These are phyloP conservation scores for Irpex rosettiformis DNA, from an alignment of 1,284 basidiomycete genomes.

Conservation along the genomic window DNA sequence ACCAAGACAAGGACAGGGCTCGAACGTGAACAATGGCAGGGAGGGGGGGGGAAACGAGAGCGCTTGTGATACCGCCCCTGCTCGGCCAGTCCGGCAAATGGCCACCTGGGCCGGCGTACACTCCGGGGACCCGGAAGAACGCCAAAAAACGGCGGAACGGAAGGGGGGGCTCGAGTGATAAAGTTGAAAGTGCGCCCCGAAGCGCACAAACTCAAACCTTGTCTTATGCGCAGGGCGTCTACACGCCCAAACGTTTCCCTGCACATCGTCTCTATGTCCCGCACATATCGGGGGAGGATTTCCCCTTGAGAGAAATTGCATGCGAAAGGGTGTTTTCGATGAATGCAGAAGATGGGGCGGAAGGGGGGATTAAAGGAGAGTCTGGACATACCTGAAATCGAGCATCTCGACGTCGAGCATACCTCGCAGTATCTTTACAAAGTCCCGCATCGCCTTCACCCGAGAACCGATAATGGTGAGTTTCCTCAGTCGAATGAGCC, in stretches of 20 bases:
- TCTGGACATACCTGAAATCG: conserved; percentile 76
- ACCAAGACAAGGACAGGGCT: neutral
- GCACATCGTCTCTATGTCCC: neutral
- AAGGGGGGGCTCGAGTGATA: neutral
- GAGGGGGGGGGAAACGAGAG: neutral
- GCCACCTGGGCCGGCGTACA: neutral
- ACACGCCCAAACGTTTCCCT: neutral
- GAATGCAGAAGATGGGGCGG: neutral
- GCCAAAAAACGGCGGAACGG: neutral
- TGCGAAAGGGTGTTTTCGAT: neutral
- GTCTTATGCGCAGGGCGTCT: neutral
- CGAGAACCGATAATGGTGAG: conserved; percentile 85
- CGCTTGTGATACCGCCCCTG: neutral
- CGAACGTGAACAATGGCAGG: neutral
- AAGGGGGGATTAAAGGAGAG: neutral
- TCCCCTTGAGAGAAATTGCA: neutral
- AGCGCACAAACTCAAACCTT: neutral
- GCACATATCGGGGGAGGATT: neutral
- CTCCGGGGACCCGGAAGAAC: neutral
- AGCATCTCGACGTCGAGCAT: conserved; percentile 82
- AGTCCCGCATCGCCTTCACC: conserved; percentile 63
- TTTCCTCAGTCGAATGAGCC: conserved; percentile 76
- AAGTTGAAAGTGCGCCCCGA: neutral
- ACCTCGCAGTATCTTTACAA: conserved; percentile 68
- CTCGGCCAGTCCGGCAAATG: neutral